A percentile compares a stretch with the other conserved stretches of the same genome.
phyloP scores from a whole-genome alignment of 805 yeast genomes.

The Pichia scutulata region DNA sequence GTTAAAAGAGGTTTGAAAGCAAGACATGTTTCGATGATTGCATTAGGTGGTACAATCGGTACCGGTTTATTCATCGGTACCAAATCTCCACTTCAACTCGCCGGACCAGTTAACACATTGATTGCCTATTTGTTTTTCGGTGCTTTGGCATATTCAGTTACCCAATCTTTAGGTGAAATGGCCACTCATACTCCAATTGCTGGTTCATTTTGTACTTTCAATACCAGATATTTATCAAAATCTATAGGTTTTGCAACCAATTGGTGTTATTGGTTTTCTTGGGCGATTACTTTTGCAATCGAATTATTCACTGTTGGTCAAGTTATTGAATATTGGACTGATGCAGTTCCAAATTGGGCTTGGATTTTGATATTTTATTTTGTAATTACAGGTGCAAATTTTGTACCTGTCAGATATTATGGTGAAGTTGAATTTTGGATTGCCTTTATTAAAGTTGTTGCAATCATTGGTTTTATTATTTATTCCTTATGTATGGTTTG shows the following conservation, averaged over 20 bases:
- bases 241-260: conserved; percentile 68
- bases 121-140: conserved; percentile 64
- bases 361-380: conserved; percentile 67
- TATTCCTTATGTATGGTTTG: conserved; percentile 66
- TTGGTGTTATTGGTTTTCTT: conserved; percentile 69
- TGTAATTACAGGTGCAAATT: conserved; percentile 43
- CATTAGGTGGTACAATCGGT: conserved; percentile 75
- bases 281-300: conserved; percentile 71
- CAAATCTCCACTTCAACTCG: conserved; percentile 41
- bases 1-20: conserved; percentile 50
- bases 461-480: conserved; percentile 63
- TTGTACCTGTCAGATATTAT: conserved; percentile 61
- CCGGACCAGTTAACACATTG: conserved; percentile 65
- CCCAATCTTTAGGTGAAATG: conserved; percentile 75
- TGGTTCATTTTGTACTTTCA: conserved; percentile 62
- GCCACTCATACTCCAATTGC: conserved; percentile 68
- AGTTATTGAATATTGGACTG: conserved; percentile 58
- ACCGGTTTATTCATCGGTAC: conserved; percentile 70
- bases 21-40: conserved; percentile 68
- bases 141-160: conserved; percentile 53
- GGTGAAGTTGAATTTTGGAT: conserved; percentile 78
- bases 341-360: conserved; percentile 59
- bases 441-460: conserved; percentile 57
- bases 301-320: conserved; percentile 70
- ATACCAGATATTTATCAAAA: conserved; percentile 62